Conservation (phyloP, 495 filamentous ascomycete genomes). For the Podospora didyma region DNA sequence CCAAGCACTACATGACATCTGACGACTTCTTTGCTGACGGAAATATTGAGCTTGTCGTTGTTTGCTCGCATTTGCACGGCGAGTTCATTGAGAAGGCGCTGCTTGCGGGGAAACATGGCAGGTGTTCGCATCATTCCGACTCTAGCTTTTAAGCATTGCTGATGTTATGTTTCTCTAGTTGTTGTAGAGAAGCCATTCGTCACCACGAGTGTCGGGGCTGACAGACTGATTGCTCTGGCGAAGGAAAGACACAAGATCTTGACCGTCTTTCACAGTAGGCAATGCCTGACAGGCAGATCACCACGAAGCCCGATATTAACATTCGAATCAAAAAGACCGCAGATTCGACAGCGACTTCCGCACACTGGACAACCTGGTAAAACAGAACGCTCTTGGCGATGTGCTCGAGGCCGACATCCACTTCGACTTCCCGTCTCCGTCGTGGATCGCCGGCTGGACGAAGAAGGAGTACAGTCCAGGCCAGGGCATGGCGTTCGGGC, state of each 20-base stretch:
- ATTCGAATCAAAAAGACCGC: no score
- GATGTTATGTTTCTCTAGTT: slow-evolving; percentile 30
- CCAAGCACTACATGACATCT: slow-evolving; percentile 38
- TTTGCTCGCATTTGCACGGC: slow-evolving; percentile 62
- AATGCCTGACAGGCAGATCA: no score
- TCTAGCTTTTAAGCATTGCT: no score
- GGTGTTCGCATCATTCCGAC: no score
- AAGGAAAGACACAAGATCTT: slow-evolving; percentile 55
- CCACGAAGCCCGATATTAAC: no score
- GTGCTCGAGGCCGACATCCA: slow-evolving; percentile 67
- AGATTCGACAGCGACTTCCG: slow-evolving; percentile 71
- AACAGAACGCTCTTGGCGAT: slow-evolving; percentile 49
- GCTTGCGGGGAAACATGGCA: slow-evolving; percentile 59
- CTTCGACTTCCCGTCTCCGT: slow-evolving; percentile 54
- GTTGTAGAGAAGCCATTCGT: slow-evolving; percentile 78
- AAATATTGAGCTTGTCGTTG: slow-evolving; percentile 58
- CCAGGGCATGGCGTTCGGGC: slow-evolving; percentile 63
- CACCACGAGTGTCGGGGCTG: slow-evolving; percentile 58
- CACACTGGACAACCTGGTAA: slow-evolving; percentile 55
- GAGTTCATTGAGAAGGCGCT: slow-evolving; percentile 57
- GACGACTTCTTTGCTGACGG: slow-evolving; percentile 58
- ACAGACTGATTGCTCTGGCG: slow-evolving; percentile 58
- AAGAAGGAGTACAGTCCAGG: slow-evolving; percentile 50
- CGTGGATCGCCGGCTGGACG: slow-evolving; percentile 53
- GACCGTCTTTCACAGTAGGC: slow-evolving; percentile 61